Conservation (phyloP, 2,329 filamentous ascomycete genomes). For the Xylariomycetidae sp. region DNA sequence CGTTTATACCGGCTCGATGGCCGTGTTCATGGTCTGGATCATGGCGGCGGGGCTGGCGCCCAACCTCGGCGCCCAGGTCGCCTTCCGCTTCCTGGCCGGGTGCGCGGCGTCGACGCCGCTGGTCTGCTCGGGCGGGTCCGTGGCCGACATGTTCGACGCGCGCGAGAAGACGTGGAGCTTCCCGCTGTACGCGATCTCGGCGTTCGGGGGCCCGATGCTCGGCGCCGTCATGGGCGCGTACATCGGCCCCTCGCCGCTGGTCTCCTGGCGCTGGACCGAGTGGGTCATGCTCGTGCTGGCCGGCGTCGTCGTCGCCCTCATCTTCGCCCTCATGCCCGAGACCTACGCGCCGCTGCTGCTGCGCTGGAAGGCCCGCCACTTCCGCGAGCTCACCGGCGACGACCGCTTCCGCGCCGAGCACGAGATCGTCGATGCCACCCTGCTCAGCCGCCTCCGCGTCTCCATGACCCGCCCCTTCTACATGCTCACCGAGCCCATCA, state of each 20-base stretch:
- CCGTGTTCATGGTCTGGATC: conserved; percentile 37
- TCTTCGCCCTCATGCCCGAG: conserved; percentile 22
- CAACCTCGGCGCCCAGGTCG: conserved; percentile 35
- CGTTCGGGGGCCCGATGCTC: conserved; percentile 18
- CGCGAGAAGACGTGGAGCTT: conserved; percentile 16
- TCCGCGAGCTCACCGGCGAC: conserved; percentile 21
- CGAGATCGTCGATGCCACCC: conserved; percentile 15
- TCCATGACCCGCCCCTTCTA: conserved; percentile 20
- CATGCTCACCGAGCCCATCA: conserved; percentile 31
- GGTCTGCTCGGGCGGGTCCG: conserved; percentile 34
- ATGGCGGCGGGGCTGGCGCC: conserved; percentile 37
- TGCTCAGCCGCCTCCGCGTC: conserved; percentile 14
- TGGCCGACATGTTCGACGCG: conserved; percentile 33
- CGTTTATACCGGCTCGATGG: conserved; percentile 33
- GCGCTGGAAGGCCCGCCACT: conserved; percentile 20
- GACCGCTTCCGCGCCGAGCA: conserved; percentile 15
- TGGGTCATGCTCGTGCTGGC: conserved; percentile 29
- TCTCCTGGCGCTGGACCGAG: conserved; percentile 29
- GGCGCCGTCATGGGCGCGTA: conserved; percentile 26
- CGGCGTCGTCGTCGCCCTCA: conserved; percentile 11
- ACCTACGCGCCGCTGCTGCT: conserved; percentile 25
- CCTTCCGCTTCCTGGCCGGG: conserved; percentile 42
- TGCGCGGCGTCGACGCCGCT: conserved; percentile 39
- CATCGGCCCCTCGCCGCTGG: conserved; percentile 10
- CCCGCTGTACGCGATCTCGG: conserved; percentile 21